These are phyloP conservation scores for Malus fusca DNA, from an alignment of 306 rosid genomes.

Conservation along the genomic window DNA sequence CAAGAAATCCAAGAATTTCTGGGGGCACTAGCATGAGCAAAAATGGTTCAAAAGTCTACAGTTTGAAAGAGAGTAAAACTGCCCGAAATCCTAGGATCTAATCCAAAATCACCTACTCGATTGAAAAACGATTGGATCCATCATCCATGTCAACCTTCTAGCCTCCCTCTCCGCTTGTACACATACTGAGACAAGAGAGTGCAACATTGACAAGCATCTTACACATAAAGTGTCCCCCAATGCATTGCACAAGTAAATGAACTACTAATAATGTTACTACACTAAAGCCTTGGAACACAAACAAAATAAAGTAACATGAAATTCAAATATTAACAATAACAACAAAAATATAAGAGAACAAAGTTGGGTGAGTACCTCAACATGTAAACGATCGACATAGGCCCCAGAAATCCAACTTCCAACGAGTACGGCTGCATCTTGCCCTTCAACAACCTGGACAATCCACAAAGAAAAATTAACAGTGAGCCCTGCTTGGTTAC, in stretches of 20 bases:
- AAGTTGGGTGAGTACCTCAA: constrained; percentile 44
- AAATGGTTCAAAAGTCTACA: constrained; percentile 4
- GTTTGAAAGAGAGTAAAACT: constrained; percentile 6
- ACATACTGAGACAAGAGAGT: no score
- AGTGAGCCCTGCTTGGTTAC: background rate
- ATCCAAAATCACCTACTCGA: background rate
- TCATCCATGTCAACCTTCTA: no score
- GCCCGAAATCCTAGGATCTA: constrained; percentile 3
- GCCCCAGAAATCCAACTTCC: constrained; percentile 84
- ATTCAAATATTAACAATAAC: background rate
- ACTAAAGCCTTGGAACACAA: background rate
- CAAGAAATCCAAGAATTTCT: background rate
- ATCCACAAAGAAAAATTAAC: background rate
- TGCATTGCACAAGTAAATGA: no score
- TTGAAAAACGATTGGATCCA: no score
- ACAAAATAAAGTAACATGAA: background rate
- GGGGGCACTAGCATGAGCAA: background rate
- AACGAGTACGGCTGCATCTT: constrained; percentile 58
- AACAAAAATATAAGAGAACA: background rate
- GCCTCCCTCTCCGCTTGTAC: no score
- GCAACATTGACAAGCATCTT: no score
- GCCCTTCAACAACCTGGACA: constrained; percentile 84
- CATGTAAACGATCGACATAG: constrained; percentile 77
- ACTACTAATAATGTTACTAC: background rate
- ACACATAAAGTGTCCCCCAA: background rate